These are phyloP conservation scores for Podochytrium sp. DNA, from an alignment of 192 early-diverging fungal genomes.

Conservation along the genomic window DNA sequence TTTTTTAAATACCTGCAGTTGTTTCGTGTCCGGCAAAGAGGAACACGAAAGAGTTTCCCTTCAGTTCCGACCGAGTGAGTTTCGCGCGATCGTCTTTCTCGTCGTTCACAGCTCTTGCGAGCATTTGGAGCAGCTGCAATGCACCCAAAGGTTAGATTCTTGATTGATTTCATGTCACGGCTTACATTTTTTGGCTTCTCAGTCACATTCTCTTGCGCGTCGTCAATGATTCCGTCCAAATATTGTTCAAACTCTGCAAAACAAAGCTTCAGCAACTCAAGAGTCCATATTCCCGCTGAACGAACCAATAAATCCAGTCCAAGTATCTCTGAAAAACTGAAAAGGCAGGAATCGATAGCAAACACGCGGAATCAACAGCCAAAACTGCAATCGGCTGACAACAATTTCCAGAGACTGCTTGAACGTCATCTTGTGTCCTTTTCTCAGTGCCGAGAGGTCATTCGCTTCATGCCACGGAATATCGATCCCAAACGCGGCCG, in stretches of 20 bases:
- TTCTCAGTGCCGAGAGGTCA: neutral
- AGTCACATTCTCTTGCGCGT: conserved; percentile 9
- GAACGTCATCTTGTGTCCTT: conserved; percentile 26
- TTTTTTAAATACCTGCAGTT: neutral
- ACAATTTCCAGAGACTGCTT: conserved; percentile 27
- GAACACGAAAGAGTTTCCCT: conserved; percentile 52
- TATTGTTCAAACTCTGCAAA: conserved; percentile 37
- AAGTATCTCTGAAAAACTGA: neutral
- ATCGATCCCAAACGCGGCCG: conserved; percentile 34
- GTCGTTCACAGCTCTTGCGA: conserved; percentile 24
- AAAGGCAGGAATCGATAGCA: neutral
- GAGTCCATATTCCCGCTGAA: neutral
- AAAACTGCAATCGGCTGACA: conserved; percentile 9
- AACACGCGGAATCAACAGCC: conserved; percentile 5
- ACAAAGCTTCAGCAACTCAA: neutral
- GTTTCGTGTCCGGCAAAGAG: conserved; percentile 53
- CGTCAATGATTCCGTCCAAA: conserved; percentile 29
- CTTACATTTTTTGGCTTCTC: conserved; percentile 25
- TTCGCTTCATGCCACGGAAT: conserved; percentile 24
- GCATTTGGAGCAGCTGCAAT: conserved; percentile 27
- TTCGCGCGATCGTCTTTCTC: neutral
- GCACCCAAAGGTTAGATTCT: neutral
- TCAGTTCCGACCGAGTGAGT: conserved; percentile 35
- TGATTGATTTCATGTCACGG: neutral
- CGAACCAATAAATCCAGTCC: neutral